These are phyloP conservation scores for Epichloe sp. DNA, from an alignment of 2,329 filamentous ascomycete species.

Conservation along the genomic window DNA sequence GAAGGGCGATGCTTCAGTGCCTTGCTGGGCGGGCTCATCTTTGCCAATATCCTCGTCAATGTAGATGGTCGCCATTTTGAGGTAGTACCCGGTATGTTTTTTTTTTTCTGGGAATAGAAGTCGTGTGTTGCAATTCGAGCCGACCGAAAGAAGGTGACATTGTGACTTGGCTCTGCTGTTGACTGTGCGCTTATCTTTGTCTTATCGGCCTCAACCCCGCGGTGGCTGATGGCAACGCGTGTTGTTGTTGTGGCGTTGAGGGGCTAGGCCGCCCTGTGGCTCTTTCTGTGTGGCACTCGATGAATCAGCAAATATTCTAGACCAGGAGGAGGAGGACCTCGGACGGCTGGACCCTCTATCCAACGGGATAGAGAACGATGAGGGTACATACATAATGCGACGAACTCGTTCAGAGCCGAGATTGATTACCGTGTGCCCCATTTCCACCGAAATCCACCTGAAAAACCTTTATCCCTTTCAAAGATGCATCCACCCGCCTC, in stretches of 20 bases:
- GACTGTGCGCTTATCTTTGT: neutral
- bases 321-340: too few relatives aligned
- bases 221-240: neutral
- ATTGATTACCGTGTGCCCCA: too few relatives aligned
- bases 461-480: too few relatives aligned
- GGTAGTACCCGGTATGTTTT: slow-evolving; percentile 1
- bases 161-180: neutral
- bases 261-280: neutral
- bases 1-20: slow-evolving; percentile 62
- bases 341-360: too few relatives aligned
- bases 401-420: too few relatives aligned
- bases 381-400: too few relatives aligned
- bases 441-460: too few relatives aligned
- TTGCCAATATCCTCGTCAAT: slow-evolving; percentile 66
- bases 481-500: too few relatives aligned
- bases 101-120: neutral
- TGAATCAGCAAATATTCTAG: too few relatives aligned
- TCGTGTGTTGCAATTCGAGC: neutral
- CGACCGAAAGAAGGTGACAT: neutral
- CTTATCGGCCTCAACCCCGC: slow-evolving; percentile 1
- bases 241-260: neutral
- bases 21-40: slow-evolving; percentile 54
- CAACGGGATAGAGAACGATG: too few relatives aligned
- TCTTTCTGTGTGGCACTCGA: too few relatives aligned
- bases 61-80: slow-evolving; percentile 21